Evolutionary conservation across 176 grass and related monocot genomes (phyloP), one percentile per base, ranked within the genome.

Genomic region (Oryza coarctata): DNA sequence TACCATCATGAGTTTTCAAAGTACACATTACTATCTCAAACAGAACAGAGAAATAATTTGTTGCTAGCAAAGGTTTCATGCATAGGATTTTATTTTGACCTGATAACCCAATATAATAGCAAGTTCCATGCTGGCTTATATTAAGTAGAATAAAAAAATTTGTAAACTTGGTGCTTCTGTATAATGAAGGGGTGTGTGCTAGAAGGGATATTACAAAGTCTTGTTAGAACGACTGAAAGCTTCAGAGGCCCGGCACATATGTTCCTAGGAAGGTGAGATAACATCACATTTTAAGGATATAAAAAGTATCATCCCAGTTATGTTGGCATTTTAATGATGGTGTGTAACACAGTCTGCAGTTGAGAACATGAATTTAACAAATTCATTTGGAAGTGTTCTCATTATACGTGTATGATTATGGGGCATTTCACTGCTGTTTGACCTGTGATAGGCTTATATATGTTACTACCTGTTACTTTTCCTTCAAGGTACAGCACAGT

Each of bases 321-420:
- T 64, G 44, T 9, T 65, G 22, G 41, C 41, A 81, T 85, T 40
- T 32, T 72, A 14, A 35, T 72, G 32, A 70, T 89, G 43, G 45
- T 15, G 15, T 75, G 68, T 4, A 84, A 38, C 55, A 70, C 6
- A 30, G 9, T 65, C 36, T 47, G 11, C 10, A 78, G 6, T 55
- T 72, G 65, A 55, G 26, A 74, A n/a, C 3, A 13, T 82, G 39
- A 52, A 85, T 76, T 10, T 49, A 76, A 55, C 10, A 65, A 55
- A 11, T 22, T 12, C 34, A 58, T 47, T 38, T 26, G 49, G 32
- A 52, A 72, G 61, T 70, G 30, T 50, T 45, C 18, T 63, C 13
- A 32, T 80, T 80, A 61, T 80, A 23, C 3, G 38, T 64, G 20
- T 63, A 33, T 65, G 14, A 29, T 25, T 33, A 72, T 6, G 43